These are phyloP conservation scores for Claviceps monticola DNA, from an alignment of 2,329 filamentous ascomycete species.

Conservation along the genomic window DNA sequence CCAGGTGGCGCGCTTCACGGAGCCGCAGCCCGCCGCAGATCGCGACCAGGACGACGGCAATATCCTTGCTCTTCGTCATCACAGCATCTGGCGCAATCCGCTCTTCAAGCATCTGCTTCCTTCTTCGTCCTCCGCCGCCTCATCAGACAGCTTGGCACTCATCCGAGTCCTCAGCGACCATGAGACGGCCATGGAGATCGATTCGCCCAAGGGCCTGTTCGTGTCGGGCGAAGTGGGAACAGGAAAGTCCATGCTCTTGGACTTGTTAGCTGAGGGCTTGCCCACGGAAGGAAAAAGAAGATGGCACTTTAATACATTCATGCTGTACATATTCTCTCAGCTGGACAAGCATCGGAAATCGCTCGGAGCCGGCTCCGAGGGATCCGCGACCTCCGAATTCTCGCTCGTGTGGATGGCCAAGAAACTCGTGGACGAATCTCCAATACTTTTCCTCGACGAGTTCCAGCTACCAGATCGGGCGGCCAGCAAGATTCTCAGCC, in stretches of 20 bases:
- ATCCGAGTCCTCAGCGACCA: constrained; percentile 56
- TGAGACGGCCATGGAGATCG: constrained; percentile 55
- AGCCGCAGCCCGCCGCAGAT: constrained; percentile 14
- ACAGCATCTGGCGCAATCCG: constrained; percentile 44
- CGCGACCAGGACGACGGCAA: constrained; percentile 18
- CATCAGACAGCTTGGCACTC: constrained; percentile 46
- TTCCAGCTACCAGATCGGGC: constrained; percentile 72
- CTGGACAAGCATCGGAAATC: constrained; percentile 49
- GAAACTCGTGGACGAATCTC: constrained; percentile 60
- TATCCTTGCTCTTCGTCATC: constrained; percentile 34
- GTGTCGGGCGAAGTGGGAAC: constrained; percentile 73
- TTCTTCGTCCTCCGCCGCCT: constrained; percentile 27
- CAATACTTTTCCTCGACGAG: constrained; percentile 69
- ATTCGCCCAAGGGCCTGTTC: constrained; percentile 62
- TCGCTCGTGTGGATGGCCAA: constrained; percentile 61
- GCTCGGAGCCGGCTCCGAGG: constrained; percentile 1
- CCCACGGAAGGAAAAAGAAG: constrained; percentile 59
- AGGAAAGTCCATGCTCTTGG: constrained; percentile 75
- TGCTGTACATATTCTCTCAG: constrained; percentile 62
- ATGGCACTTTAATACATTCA: constrained; percentile 80
- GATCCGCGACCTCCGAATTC: constrained; percentile 32
- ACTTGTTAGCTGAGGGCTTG: constrained; percentile 64
- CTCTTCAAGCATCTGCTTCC: constrained; percentile 47
- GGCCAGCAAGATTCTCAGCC: constrained; percentile 65
- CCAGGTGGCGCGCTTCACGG: constrained; percentile 39